Percentiles rank a stretch among this genome's conserved stretches.
Conservation (phyloP, 2,329 filamentous ascomycete species). For the Whalleya microplaca region DNA sequence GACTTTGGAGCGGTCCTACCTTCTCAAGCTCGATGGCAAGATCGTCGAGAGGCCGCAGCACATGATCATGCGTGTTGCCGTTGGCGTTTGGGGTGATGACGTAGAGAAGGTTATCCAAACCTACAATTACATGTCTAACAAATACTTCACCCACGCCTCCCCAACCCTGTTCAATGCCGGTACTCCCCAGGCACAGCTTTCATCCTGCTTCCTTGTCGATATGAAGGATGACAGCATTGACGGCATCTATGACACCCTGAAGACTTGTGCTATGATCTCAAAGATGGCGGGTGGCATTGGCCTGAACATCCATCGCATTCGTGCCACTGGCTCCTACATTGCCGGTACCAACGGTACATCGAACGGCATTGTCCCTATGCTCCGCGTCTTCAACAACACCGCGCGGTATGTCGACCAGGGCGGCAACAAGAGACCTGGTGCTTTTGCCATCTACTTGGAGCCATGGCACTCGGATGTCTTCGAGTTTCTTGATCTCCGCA, state of each 20-base stretch:
- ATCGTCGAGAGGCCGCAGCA: slow-evolving; percentile 97
- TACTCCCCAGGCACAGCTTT: slow-evolving; percentile 91
- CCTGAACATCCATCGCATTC: slow-evolving; percentile 94
- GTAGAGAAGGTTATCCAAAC: slow-evolving; percentile 96
- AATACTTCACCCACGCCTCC: slow-evolving; percentile 97
- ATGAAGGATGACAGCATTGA: slow-evolving; percentile 99
- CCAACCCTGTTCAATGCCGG: slow-evolving; percentile 98
- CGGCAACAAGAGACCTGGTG: slow-evolving; percentile 98
- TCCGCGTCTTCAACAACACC: slow-evolving; percentile 99
- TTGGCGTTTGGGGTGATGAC: slow-evolving; percentile 94
- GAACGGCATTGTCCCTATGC: slow-evolving; percentile 96
- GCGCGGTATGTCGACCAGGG: slow-evolving; percentile 98
- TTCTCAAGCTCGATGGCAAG: slow-evolving; percentile 93
- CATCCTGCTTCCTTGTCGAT: slow-evolving; percentile 98
- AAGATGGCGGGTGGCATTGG: slow-evolving; percentile 99
- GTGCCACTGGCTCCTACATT: slow-evolving; percentile 97
- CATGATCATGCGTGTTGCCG: slow-evolving; percentile 99
- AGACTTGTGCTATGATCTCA: slow-evolving; percentile 99
- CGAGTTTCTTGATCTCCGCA: slow-evolving; percentile 94
- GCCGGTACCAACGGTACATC: slow-evolving; percentile 97
- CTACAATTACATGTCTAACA: slow-evolving; percentile 98
- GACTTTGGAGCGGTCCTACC: slow-evolving; percentile 95
- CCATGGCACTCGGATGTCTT: slow-evolving; percentile 99
- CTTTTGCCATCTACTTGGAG: slow-evolving; percentile 98
- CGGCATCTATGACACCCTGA: slow-evolving; percentile 97